Conservation (phyloP, 73 alveolate genomes). For the Symbiodinium pilosum region DNA sequence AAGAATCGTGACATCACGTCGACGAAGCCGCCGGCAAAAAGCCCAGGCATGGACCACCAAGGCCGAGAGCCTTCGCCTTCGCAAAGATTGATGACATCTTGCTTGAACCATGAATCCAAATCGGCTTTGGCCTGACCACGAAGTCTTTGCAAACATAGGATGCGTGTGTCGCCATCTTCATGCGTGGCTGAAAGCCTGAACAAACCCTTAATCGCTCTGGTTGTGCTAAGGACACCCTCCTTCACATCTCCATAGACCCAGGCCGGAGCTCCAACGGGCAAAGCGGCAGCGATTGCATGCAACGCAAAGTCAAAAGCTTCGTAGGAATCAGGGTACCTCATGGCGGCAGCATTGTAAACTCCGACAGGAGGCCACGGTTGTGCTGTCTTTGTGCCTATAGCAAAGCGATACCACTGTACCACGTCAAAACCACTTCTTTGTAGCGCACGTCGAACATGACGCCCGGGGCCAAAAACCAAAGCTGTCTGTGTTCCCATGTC, state of each 20-base stretch:
- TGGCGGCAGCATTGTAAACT: conserved; percentile 31
- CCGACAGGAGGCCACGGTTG: conserved; percentile 20
- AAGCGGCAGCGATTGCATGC: conserved; percentile 38
- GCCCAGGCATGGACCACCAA: conserved; percentile 92
- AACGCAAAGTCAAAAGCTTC: conserved; percentile 78
- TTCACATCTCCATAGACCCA: conserved; percentile 87
- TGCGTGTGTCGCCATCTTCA: conserved; percentile 53
- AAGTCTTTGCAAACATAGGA: neutral
- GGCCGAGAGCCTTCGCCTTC: neutral
- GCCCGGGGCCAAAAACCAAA: conserved; percentile 41
- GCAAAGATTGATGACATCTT: neutral
- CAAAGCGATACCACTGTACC: conserved; percentile 62
- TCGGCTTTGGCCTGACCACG: neutral
- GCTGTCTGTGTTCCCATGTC: neutral
- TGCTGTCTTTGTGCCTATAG: conserved; percentile 4
- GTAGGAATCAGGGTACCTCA: conserved; percentile 65
- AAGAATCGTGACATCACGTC: conserved; percentile 74
- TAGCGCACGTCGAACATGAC: conserved; percentile 52
- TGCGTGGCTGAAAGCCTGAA: conserved; percentile 20
- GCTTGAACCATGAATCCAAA: conserved; percentile 18
- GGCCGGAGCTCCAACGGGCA: conserved; percentile 31
- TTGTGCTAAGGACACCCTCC: conserved; percentile 89
- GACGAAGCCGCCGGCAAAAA: conserved; percentile 65
- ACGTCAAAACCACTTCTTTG: conserved; percentile 23
- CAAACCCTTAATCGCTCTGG: conserved; percentile 20